Evolutionary conservation across 163 green algal genomes (phyloP).

Genomic region (Chlamydomonas reinhardtii): DNA sequence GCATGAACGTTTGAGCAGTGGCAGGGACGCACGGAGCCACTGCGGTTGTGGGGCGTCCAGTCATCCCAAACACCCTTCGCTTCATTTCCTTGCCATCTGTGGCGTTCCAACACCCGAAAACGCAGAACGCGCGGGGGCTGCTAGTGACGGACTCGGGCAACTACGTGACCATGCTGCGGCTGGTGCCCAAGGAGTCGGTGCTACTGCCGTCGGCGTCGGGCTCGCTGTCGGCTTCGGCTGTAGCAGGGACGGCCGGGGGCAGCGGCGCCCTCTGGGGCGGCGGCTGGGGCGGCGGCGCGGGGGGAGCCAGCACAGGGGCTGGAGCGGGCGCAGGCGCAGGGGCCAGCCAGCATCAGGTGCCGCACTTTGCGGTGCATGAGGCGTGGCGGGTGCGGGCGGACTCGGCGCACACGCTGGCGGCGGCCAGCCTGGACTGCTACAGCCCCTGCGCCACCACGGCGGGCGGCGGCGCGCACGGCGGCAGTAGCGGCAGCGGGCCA

Average conservation of each 20-base stretch:
- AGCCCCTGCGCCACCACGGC: conserved; percentile 50
- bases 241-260: background rate
- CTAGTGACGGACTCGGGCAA: conserved; percentile 62
- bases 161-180: conserved; percentile 67
- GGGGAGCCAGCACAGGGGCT: background rate
- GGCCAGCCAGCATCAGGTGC: background rate
- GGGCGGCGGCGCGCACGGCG: background rate
- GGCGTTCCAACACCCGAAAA: too few relatives aligned
- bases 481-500: conserved; percentile 7
- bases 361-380: conserved; percentile 29
- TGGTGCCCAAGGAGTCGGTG: conserved; percentile 28
- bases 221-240: conserved; percentile 11
- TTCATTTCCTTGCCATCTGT: too few relatives aligned
- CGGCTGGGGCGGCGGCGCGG: background rate
- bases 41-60: too few relatives aligned
- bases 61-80: too few relatives aligned
- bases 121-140: conserved; percentile 65
- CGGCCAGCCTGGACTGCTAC: conserved; percentile 47
- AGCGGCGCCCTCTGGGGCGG: background rate
- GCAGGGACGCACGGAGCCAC: too few relatives aligned
- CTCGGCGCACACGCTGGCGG: conserved; percentile 50
- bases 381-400: conserved; percentile 63
- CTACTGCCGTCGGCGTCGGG: background rate
- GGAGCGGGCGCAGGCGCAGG: background rate
- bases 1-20: too few relatives aligned